Conservation (phyloP, 192 early-diverging fungal species). For the Linnemannia hyalina region DNA sequence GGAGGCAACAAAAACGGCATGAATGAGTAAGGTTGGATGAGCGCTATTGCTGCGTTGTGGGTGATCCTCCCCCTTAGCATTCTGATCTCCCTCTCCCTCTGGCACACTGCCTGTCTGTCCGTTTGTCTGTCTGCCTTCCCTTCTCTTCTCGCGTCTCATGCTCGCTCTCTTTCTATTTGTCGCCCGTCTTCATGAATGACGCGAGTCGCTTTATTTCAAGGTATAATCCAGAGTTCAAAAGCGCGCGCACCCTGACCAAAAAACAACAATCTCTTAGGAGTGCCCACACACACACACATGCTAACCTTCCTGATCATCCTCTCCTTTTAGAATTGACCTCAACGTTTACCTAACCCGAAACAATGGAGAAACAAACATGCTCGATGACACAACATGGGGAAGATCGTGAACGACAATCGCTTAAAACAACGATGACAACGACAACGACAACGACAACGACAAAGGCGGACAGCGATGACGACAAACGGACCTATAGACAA, state of each 20-base stretch:
- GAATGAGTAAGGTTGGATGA: too few relatives aligned
- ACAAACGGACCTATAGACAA: too few relatives aligned
- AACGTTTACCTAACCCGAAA: background rate
- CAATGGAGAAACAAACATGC: background rate
- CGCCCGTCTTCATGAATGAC: background rate
- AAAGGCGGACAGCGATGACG: too few relatives aligned
- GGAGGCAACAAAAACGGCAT: too few relatives aligned
- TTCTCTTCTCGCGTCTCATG: background rate
- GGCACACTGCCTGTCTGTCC: too few relatives aligned
- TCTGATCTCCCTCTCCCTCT: background rate
- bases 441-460: too few relatives aligned
- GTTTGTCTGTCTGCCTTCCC: background rate
- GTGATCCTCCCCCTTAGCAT: too few relatives aligned
- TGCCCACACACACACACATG: too few relatives aligned
- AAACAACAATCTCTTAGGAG: background rate
- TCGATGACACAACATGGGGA: background rate
- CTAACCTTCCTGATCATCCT: too few relatives aligned
- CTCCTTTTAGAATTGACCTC: background rate
- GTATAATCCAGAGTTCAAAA: background rate
- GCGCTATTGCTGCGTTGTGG: too few relatives aligned
- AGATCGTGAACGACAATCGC: background rate
- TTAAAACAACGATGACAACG: too few relatives aligned
- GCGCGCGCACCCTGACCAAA: background rate
- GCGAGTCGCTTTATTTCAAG: background rate
- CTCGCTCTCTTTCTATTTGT: background rate